Percentiles rank a stretch among this genome's conserved stretches.
Evolutionary conservation across 768 basidiomycete genomes (phyloP).

Genomic region (Royoungia palumana): DNA sequence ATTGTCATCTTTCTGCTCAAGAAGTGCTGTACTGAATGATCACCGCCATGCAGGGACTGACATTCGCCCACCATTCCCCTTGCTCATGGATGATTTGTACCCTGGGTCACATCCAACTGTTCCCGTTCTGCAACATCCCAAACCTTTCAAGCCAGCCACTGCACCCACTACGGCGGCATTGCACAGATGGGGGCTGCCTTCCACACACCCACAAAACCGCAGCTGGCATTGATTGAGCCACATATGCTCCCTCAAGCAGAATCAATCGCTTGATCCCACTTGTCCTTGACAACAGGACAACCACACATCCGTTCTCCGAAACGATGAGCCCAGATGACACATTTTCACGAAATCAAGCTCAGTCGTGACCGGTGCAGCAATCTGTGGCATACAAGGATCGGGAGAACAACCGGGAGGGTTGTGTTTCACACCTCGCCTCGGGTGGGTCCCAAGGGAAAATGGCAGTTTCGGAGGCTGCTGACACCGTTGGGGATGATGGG

Average conservation of each 20-base stretch:
- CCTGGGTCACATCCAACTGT: background rate
- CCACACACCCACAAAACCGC: conserved; percentile 24
- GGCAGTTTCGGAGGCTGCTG: conserved; percentile 5
- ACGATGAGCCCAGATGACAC: conserved; percentile 62
- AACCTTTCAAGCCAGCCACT: background rate
- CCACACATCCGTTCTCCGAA: conserved; percentile 37
- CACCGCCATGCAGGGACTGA: background rate
- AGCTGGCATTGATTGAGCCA: conserved; percentile 18
- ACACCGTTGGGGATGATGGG: conserved; percentile 5
- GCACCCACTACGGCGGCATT: background rate
- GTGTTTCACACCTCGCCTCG: conserved; percentile 9
- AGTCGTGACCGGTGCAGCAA: conserved; percentile 11
- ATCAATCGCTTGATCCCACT: conserved; percentile 20
- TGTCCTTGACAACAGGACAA: conserved; percentile 19
- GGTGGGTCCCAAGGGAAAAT: background rate
- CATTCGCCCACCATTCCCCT: background rate
- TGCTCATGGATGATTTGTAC: background rate
- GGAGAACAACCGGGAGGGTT: conserved; percentile 6
- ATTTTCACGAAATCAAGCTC: conserved; percentile 59
- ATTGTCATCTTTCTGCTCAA: background rate
- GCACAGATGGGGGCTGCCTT: conserved; percentile 10
- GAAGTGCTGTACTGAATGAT: background rate
- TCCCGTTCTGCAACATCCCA: background rate
- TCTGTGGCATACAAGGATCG: conserved; percentile 3
- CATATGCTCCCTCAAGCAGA: conserved; percentile 20